Conservation (phyloP, 495 filamentous ascomycete genomes). For the Hypoxylon lienhwacheense region DNA sequence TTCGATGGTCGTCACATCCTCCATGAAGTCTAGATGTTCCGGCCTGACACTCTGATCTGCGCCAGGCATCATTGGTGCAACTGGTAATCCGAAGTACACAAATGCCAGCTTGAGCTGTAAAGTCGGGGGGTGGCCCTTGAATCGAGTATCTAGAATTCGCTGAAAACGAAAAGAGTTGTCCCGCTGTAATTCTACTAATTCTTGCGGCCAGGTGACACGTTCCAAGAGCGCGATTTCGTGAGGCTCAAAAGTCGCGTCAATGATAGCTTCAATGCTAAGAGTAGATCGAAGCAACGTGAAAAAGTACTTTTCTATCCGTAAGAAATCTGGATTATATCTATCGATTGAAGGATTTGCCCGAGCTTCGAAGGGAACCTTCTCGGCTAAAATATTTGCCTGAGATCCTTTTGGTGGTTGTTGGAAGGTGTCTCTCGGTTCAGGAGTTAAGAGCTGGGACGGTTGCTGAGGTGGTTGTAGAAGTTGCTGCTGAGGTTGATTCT, state of each 20-base stretch:
- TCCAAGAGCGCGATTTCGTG: conserved; percentile 32
- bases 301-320: conserved; percentile 29
- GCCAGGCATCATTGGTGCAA: conserved; percentile 31
- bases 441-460: not conserved
- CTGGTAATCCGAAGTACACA: conserved; percentile 37
- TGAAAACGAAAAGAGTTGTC: conserved; percentile 20
- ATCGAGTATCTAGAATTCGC: conserved; percentile 25
- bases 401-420: not conserved
- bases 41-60: not conserved
- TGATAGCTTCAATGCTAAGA: conserved; percentile 26
- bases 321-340: conserved; percentile 14
- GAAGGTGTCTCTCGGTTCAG: not conserved
- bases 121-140: conserved; percentile 19
- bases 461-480: not conserved
- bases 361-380: conserved; percentile 13
- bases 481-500: not conserved
- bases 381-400: not conserved
- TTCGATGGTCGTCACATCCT: not conserved
- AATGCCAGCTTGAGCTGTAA: conserved; percentile 34
- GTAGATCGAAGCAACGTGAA: conserved; percentile 18
- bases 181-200: conserved; percentile 20
- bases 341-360: conserved; percentile 23
- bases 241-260: conserved; percentile 29
- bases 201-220: conserved; percentile 15
- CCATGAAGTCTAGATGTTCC: conserved; percentile 14